Base-by-base conservation (phyloP, 2,329 filamentous ascomycete genomes). In the Metarhizium guizhouense region DNA sequence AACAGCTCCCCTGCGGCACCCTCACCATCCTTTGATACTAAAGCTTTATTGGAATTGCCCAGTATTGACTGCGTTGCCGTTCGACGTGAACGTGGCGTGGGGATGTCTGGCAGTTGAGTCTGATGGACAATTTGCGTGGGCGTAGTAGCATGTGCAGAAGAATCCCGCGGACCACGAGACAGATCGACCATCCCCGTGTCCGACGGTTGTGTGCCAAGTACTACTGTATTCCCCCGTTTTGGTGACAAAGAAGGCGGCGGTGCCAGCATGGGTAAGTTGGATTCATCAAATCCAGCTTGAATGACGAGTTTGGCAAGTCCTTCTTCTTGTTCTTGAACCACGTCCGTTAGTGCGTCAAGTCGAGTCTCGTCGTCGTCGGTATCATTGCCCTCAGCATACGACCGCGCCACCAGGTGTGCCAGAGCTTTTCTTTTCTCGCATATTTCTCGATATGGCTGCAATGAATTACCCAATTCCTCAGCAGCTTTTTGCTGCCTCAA, bases 121-220 rank as follows among this genome's bases (percentile, higher is more conserved):
- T 82, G 79, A 20, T 75, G 72, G 20, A 82, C 73, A 18, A 81
- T 70, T 58, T 83, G 76, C 1, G 76, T 74, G 13, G 68, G 69
- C 30, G 66, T 65, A 42, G 70, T 67, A 1, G 66, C 62, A 16
- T 63, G 61, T 13, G 65, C 38, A 3, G 67, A 65, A 8, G 62
- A 65, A n/a, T 72, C 69, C 48, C 63, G 66, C 4, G 71, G 66
- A 25, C 62, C 64, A 4, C 65, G 63, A 10, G 68, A 66, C 67
- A 70, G 68, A 54, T 69, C 64, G 3, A 65, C 65, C n/a, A 59
- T 60, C 36, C 62, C 60, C n/a, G 59, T 60, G 36, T 64, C 65
- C 2, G 62, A 60, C 5, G 69, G 66, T 54, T 80, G 78, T 1
- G 75, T 81, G 38, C 74, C 73, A 49, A 74, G 69, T 14, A 79